Percentiles rank a stretch among this genome's conserved stretches.
These are phyloP conservation scores for Amylostereum chailletii DNA, from an alignment of 1,284 basidiomycete species.

Conservation along the genomic window DNA sequence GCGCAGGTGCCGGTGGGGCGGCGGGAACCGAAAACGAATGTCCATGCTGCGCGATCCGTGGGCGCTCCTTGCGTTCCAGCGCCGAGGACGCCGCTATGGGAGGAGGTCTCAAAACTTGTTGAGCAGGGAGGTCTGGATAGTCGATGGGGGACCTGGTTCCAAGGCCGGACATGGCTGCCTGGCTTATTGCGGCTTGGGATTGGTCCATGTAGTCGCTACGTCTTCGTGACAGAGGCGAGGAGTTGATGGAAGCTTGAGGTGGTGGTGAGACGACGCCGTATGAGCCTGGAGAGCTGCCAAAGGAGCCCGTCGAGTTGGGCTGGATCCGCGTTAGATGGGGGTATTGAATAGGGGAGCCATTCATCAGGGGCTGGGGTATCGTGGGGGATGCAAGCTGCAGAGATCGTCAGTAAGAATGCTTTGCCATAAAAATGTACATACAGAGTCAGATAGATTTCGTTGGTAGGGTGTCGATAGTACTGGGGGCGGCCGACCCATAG, in stretches of 20 bases:
- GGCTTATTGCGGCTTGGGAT: conserved; percentile 32
- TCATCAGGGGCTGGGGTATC: conserved; percentile 23
- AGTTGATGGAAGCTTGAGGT: conserved; percentile 73
- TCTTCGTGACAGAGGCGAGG: conserved; percentile 60
- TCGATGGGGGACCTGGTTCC: conserved; percentile 55
- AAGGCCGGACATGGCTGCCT: conserved; percentile 28
- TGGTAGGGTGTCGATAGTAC: conserved; percentile 28
- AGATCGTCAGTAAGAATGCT: neutral
- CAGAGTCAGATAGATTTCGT: conserved; percentile 34
- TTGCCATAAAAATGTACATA: conserved; percentile 19
- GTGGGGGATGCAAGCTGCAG: conserved; percentile 21
- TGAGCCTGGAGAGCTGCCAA: conserved; percentile 21
- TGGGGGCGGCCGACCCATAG: conserved; percentile 29
- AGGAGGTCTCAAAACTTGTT: conserved; percentile 65
- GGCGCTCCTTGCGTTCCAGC: conserved; percentile 64
- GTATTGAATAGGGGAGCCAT: conserved; percentile 34
- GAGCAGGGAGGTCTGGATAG: conserved; percentile 65
- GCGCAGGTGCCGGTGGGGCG: conserved; percentile 23
- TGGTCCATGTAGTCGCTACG: conserved; percentile 77
- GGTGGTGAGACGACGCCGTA: conserved; percentile 46
- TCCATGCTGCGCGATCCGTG: conserved; percentile 29
- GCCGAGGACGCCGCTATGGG: conserved; percentile 62
- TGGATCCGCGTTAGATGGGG: conserved; percentile 29
- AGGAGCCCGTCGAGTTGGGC: conserved; percentile 26
- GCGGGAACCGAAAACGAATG: conserved; percentile 19